A percentile compares a stretch with the other conserved stretches of the same genome.
Conservation (phyloP, 345 rosid species). For the Corchorus olitorius region DNA sequence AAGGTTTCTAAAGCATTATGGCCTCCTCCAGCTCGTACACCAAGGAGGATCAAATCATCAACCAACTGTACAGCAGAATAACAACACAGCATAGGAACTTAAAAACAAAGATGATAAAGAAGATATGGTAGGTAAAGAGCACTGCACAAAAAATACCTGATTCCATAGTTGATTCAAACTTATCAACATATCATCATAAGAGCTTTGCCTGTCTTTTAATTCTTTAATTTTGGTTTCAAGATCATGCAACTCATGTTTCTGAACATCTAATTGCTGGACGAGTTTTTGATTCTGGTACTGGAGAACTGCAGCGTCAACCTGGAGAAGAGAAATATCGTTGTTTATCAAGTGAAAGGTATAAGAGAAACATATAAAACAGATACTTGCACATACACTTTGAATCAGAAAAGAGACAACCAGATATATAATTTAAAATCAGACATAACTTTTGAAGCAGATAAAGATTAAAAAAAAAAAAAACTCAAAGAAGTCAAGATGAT, state of each 20-base stretch:
- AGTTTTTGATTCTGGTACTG: slow-evolving; percentile 85
- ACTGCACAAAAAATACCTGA: slow-evolving; percentile 46
- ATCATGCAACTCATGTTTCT: slow-evolving; percentile 68
- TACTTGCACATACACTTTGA: background rate
- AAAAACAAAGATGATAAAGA: background rate
- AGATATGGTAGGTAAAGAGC: background rate
- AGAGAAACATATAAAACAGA: background rate
- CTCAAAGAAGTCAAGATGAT: background rate
- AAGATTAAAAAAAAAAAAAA: background rate
- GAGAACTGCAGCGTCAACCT: slow-evolving; percentile 82
- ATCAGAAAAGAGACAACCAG: background rate
- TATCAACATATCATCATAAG: slow-evolving; percentile 66
- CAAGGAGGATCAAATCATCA: slow-evolving; percentile 81
- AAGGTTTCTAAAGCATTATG: slow-evolving; percentile 43
- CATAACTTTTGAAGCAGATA: background rate
- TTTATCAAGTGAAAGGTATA: background rate
- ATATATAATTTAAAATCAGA: background rate
- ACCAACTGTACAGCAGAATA: slow-evolving; percentile 60
- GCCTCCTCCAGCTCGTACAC: slow-evolving; percentile 68
- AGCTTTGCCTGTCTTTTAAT: slow-evolving; percentile 54
- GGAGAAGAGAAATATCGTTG: slow-evolving; percentile 9
- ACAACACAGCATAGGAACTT: background rate
- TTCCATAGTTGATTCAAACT: slow-evolving; percentile 72
- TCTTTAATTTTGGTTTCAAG: slow-evolving; percentile 62
- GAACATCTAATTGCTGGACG: slow-evolving; percentile 72